Percentiles rank a stretch among this genome's conserved stretches.
phyloP scores from a whole-genome alignment of 2,329 filamentous ascomycete genomes.

The Aureobasidium pullulans region DNA sequence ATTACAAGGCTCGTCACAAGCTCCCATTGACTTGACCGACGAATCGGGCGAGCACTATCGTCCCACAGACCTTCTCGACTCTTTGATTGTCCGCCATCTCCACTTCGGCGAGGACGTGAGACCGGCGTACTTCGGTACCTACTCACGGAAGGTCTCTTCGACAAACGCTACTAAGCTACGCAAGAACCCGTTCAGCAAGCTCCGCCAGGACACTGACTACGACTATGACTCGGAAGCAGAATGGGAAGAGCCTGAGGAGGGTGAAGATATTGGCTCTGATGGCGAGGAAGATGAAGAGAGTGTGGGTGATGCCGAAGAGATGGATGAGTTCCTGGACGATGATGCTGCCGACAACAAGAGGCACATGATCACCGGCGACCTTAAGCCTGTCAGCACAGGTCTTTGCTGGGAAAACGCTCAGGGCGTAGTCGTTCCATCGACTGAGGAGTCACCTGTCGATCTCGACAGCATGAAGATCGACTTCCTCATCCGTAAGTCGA shows the following conservation, averaged over 20 bases:
- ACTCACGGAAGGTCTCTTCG: slow-evolving; percentile 51
- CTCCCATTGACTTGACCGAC: slow-evolving; percentile 37
- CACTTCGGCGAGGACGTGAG: slow-evolving; percentile 56
- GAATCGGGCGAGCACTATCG: slow-evolving; percentile 25
- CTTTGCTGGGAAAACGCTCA: slow-evolving; percentile 69
- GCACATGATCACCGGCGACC: slow-evolving; percentile 54
- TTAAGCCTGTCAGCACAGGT: slow-evolving; percentile 71
- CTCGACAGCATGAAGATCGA: slow-evolving; percentile 41
- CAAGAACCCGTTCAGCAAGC: slow-evolving; percentile 47
- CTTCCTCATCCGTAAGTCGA: slow-evolving; percentile 49
- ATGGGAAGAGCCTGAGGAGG: slow-evolving; percentile 72
- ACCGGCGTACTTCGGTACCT: slow-evolving; percentile 64
- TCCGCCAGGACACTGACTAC: slow-evolving; percentile 62
- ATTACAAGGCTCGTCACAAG: slow-evolving; percentile 33
- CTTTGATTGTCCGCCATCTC: slow-evolving; percentile 57
- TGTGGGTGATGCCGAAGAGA: slow-evolving; percentile 70
- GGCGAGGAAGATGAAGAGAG: slow-evolving; percentile 63
- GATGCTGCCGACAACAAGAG: slow-evolving; percentile 51
- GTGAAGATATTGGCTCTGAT: slow-evolving; percentile 58
- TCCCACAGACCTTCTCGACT: slow-evolving; percentile 39
- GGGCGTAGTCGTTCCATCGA: background rate
- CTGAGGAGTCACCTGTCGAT: slow-evolving; percentile 7
- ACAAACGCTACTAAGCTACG: slow-evolving; percentile 40
- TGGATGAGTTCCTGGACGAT: slow-evolving; percentile 83
- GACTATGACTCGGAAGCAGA: slow-evolving; percentile 81